Evolutionary conservation across 202 grass and related monocot genomes (phyloP).

Genomic region (Schoenoplectus triqueter): DNA sequence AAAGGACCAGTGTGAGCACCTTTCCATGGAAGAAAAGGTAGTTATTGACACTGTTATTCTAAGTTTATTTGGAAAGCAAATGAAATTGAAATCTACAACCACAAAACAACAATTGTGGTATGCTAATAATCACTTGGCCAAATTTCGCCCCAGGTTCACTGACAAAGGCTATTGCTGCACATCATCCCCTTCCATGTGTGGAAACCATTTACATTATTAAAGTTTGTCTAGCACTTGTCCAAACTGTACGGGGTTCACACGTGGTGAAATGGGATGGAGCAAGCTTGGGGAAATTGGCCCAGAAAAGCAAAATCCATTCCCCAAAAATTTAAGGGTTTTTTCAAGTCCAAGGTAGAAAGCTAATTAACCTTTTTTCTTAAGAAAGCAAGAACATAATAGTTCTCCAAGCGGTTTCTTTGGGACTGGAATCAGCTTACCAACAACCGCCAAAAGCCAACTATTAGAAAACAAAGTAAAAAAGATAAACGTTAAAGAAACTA

Average conservation of each 20-base stretch:
- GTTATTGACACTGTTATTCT: no score
- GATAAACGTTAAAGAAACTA: conserved; percentile 10
- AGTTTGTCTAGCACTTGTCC: not conserved
- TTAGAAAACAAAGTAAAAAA: conserved; percentile 19
- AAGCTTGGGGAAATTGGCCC: not conserved
- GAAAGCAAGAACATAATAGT: conserved; percentile 46
- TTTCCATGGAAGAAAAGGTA: not conserved
- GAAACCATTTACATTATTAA: not conserved
- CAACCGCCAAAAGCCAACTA: conserved; percentile 73
- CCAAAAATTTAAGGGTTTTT: not conserved
- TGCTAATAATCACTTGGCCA: not conserved
- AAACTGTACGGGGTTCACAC: not conserved
- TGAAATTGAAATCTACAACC: no score
- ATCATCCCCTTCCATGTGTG: not conserved
- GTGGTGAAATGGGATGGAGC: not conserved
- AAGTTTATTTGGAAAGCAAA: no score
- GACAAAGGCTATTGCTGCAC: not conserved
- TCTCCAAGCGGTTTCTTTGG: conserved; percentile 54
- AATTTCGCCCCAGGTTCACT: not conserved
- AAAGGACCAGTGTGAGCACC: not conserved
- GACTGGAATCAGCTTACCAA: conserved; percentile 88
- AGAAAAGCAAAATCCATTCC: not conserved
- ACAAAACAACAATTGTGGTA: not conserved
- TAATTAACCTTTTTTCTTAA: conserved; percentile 44
- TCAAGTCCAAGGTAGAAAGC: not conserved